Evolutionary conservation across 2,329 filamentous ascomycete species (phyloP), one percentile per base, ranked within the genome.

Genomic region (Raffaelea arxii): DNA sequence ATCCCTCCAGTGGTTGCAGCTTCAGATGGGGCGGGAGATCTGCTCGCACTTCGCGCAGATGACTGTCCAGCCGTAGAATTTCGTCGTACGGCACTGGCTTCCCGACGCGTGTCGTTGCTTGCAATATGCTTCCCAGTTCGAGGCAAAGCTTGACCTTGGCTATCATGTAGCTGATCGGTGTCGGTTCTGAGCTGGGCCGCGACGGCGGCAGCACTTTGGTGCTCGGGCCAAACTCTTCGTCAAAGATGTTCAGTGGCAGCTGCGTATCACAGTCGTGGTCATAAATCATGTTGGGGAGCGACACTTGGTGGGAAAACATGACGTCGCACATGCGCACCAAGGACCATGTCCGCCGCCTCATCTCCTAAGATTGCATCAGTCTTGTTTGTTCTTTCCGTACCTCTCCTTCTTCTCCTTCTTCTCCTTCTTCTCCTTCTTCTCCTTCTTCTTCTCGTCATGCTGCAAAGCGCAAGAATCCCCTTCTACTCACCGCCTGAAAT

Each of bases 21-120:
- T 80, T 82, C 25, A 97, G 70, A 61, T 94, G 85, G 3, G 86
- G 83, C 1, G 92, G 87, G 43, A 94, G 75, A 47, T 82, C 76
- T 27, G 83, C 69, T 59, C 75, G 74, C 27, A 80, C 65, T 47
- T 78, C 75, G 27, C 80, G 69, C 55, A 88, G 58, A 56, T 77
- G 70, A 62, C 70, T 64, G 63, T 87, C 75, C 58, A 81, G 66
- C 54, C 76, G 67, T 55, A 84, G 62, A 44, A 84, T 75, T 47
- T 84, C 78, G 39, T 84, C 80, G 56, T 84, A 84, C 18, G 71
- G 65, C 4, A 76, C 67, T 46, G 67, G 69, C 49, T 72, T 75
- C 18, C 72, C 72, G 4, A 81, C 68, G 25, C 73, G 66, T 46
- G 72, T 76, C 12, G 77, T 75, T 19, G 74, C 72, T 55, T 89